phyloP scores from a whole-genome alignment of 2,329 filamentous ascomycete genomes.

The Penicillium sclerotigenum region DNA sequence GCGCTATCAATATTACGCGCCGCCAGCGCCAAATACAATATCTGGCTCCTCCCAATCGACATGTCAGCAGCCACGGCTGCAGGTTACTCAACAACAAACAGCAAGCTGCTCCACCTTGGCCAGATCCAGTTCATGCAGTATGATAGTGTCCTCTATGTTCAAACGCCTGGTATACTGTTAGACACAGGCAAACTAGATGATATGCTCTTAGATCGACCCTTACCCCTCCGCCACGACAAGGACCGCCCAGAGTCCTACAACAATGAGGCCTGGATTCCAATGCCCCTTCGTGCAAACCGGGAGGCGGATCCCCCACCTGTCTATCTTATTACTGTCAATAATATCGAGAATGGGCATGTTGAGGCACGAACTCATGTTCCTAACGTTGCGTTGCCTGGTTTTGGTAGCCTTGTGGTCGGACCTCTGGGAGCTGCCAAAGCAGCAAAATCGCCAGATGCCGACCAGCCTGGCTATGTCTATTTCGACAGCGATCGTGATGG shows the following conservation, averaged over 20 bases:
- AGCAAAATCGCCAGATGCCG: neutral
- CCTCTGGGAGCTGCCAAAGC: conserved; percentile 19
- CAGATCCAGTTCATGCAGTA: conserved; percentile 44
- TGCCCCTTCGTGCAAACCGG: conserved; percentile 34
- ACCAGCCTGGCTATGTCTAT: conserved; percentile 39
- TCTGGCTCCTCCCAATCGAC: conserved; percentile 43
- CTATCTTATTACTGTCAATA: conserved; percentile 41
- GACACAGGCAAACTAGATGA: conserved; percentile 39
- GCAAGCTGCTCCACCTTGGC: conserved; percentile 37
- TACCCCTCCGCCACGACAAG: conserved; percentile 35
- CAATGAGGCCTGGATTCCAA: conserved; percentile 39
- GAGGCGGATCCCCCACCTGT: conserved; percentile 33
- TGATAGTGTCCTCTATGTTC: conserved; percentile 44
- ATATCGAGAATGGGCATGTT: conserved; percentile 31
- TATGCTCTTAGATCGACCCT: conserved; percentile 35
- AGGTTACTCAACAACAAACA: conserved; percentile 35
- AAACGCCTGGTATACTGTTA: conserved; percentile 41
- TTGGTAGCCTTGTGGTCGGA: conserved; percentile 32
- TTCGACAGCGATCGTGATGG: conserved; percentile 39
- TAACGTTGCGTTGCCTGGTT: conserved; percentile 32
- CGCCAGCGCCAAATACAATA: conserved; percentile 39
- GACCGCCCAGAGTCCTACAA: conserved; percentile 35
- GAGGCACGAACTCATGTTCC: conserved; percentile 40
- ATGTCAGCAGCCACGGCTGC: conserved; percentile 34
- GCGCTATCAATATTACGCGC: conserved; percentile 40